Evolutionary conservation across 441 rosid genomes (phyloP).

Genomic region (Pelargonium citronellum): DNA sequence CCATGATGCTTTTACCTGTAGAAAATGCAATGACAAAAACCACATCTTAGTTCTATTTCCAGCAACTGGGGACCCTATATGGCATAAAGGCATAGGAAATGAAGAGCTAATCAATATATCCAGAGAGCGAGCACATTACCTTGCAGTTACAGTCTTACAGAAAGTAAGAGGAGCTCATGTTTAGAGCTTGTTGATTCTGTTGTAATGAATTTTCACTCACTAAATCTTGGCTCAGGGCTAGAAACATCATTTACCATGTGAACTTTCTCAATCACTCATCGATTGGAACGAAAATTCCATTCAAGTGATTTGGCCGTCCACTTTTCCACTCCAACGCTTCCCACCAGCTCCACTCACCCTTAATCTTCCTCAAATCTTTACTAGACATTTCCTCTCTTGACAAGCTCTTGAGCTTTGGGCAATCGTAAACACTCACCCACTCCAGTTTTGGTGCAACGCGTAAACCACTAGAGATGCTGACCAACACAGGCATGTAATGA

Average conservation of each 20-base stretch:
- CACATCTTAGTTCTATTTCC: no score
- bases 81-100: no score
- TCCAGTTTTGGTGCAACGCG: neutral
- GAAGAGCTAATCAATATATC: no score
- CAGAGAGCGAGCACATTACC: no score
- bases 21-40: no score
- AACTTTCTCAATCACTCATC: conserved; percentile 1
- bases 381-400: neutral
- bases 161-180: no score
- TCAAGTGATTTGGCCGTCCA: neutral
- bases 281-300: neutral
- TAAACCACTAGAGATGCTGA: neutral
- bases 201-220: no score
- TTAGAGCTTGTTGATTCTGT: no score
- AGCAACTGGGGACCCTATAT: no score
- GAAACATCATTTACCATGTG: neutral
- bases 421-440: neutral
- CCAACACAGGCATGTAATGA: neutral
- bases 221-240: no score
- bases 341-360: conserved; percentile 5
- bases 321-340: neutral
- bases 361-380: neutral
- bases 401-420: neutral
- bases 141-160: no score
- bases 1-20: no score